Evolutionary conservation across 805 yeast species (phyloP).

Genomic region (Suhomyces emberorum): DNA sequence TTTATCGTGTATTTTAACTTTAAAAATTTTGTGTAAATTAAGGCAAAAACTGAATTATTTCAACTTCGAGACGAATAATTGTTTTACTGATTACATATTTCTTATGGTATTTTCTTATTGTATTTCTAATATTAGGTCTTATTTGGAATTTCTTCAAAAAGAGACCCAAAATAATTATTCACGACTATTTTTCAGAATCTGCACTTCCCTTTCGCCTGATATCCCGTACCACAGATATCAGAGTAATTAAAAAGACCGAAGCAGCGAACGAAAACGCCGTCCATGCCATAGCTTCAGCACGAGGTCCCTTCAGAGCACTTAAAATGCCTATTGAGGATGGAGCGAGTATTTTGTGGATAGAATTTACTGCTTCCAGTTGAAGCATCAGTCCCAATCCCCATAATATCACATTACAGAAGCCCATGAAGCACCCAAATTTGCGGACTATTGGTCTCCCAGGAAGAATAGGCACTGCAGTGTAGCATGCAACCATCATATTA

Average conservation of each 20-base stretch:
- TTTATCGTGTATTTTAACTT: no score
- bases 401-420: slow-evolving; percentile 31
- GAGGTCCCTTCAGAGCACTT: slow-evolving; percentile 41
- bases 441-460: slow-evolving; percentile 39
- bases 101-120: no score
- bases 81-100: no score
- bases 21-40: no score
- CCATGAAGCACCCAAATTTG: slow-evolving; percentile 26
- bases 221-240: background rate
- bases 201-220: no score
- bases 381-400: slow-evolving; percentile 71
- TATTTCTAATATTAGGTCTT: no score
- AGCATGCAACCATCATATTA: slow-evolving; percentile 40
- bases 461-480: slow-evolving; percentile 45
- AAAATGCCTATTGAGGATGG: slow-evolving; percentile 51
- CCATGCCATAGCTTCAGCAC: slow-evolving; percentile 63
- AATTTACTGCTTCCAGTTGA: slow-evolving; percentile 52
- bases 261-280: slow-evolving; percentile 49
- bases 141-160: no score
- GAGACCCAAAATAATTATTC: no score
- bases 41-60: no score
- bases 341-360: slow-evolving; percentile 43
- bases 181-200: no score
- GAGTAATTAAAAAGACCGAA: slow-evolving; percentile 21
- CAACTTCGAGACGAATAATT: no score